phyloP scores from a whole-genome alignment of 106 monocot species.

The Acorus gramineus region DNA sequence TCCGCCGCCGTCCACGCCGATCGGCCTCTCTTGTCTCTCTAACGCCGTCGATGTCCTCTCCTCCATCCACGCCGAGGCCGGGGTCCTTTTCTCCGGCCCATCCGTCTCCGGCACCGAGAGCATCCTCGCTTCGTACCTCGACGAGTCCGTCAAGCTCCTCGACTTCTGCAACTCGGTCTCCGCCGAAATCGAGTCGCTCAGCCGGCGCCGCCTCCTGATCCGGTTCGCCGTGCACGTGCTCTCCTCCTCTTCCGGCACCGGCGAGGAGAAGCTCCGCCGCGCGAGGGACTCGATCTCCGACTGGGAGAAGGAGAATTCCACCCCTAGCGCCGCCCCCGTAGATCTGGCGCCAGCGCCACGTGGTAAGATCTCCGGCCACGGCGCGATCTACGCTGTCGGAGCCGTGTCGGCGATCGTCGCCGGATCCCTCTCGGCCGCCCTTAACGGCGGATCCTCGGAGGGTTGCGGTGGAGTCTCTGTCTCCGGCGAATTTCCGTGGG shows the following conservation, averaged over 20 bases:
- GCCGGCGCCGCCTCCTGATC: slow-evolving; percentile 32
- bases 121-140: slow-evolving; percentile 32
- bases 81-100: slow-evolving; percentile 16
- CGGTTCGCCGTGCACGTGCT: slow-evolving; percentile 44
- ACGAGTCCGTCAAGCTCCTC: slow-evolving; percentile 37
- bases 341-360: slow-evolving; percentile 5
- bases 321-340: not conserved
- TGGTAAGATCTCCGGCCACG: slow-evolving; percentile 20
- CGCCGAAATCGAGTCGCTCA: slow-evolving; percentile 14
- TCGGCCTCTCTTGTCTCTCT: slow-evolving; percentile 24
- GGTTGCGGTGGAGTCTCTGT: slow-evolving; percentile 1
- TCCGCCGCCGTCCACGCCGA: not conserved
- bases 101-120: slow-evolving; percentile 20
- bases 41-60: slow-evolving; percentile 25
- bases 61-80: slow-evolving; percentile 26
- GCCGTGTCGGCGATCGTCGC: slow-evolving; percentile 36
- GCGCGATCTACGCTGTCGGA: slow-evolving; percentile 48
- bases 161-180: slow-evolving; percentile 54
- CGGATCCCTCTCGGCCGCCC: slow-evolving; percentile 5
- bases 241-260: not conserved
- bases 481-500: slow-evolving; percentile 38
- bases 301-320: slow-evolving; percentile 1
- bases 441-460: slow-evolving; percentile 11
- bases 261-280: not conserved
- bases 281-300: slow-evolving; percentile 11